Evolutionary conservation across 2,329 filamentous ascomycete species (phyloP).

Genomic region (Rhexocercosporidium sp.): DNA sequence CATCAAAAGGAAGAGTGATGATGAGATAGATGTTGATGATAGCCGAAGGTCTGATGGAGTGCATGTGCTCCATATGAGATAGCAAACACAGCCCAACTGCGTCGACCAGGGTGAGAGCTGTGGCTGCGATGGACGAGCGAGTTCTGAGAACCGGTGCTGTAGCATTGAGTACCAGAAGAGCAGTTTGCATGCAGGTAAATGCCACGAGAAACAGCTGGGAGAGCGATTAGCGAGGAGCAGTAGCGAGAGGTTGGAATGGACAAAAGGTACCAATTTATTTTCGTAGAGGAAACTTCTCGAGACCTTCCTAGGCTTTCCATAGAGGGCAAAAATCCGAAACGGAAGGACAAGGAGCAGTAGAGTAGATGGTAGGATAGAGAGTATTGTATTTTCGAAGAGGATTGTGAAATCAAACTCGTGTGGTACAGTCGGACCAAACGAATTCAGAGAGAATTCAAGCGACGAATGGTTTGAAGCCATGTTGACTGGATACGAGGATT

Average conservation of each 20-base stretch:
- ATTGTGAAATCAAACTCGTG: constrained; percentile 38
- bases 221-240: neutral
- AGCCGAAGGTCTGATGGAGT: constrained; percentile 34
- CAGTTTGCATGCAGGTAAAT: constrained; percentile 31
- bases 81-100: constrained; percentile 31
- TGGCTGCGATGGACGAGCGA: constrained; percentile 28
- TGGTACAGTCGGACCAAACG: constrained; percentile 31
- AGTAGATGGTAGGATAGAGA: constrained; percentile 32
- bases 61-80: constrained; percentile 35
- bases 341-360: constrained; percentile 30
- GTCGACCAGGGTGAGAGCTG: constrained; percentile 28
- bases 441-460: constrained; percentile 11
- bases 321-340: constrained; percentile 25
- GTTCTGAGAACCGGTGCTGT: constrained; percentile 21
- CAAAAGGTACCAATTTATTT: constrained; percentile 31
- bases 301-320: constrained; percentile 32
- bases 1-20: constrained; percentile 37
- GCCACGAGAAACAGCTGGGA: constrained; percentile 40
- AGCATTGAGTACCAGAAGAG: constrained; percentile 24
- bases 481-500: neutral
- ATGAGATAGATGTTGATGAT: constrained; percentile 36
- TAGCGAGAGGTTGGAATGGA: neutral
- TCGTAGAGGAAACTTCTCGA: constrained; percentile 29
- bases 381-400: constrained; percentile 33
- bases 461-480: constrained; percentile 21